A percentile compares a stretch with the other conserved stretches of the same genome.
phyloP scores from a whole-genome alignment of 257 asterid genomes.

The Solanum appendiculatum region DNA sequence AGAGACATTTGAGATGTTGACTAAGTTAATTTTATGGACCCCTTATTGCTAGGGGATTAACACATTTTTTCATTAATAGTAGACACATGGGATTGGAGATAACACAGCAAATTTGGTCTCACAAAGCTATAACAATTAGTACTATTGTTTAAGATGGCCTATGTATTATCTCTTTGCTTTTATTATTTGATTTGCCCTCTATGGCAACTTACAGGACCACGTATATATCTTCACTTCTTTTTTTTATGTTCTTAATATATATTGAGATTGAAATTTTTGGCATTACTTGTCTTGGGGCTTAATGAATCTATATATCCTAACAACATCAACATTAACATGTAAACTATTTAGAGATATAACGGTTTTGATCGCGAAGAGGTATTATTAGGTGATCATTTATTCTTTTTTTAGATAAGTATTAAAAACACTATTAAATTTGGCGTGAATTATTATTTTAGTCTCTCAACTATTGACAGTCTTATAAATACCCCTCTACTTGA shows the following conservation, averaged over 20 bases:
- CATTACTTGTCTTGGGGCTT: background rate
- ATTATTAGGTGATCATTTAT: background rate
- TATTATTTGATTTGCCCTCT: slow-evolving; percentile 4
- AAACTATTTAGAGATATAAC: background rate
- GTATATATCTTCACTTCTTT: background rate
- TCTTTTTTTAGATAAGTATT: too few relatives aligned
- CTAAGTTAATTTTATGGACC: slow-evolving; percentile 33
- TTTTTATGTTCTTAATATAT: too few relatives aligned
- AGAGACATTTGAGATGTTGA: slow-evolving; percentile 31
- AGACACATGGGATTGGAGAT: slow-evolving; percentile 14
- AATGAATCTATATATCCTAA: background rate
- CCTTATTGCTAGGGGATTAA: slow-evolving; percentile 19
- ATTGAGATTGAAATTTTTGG: background rate
- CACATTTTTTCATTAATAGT: background rate
- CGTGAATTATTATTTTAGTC: too few relatives aligned
- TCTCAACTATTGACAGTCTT: too few relatives aligned
- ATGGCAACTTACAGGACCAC: background rate
- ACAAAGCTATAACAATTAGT: slow-evolving; percentile 2
- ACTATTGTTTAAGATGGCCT: slow-evolving; percentile 6
- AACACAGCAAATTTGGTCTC: slow-evolving; percentile 19
- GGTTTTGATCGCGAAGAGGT: background rate
- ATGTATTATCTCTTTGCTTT: background rate
- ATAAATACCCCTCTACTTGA: too few relatives aligned
- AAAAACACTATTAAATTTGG: too few relatives aligned
- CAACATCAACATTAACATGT: background rate